These are phyloP conservation scores for Sarcomyxa edulis DNA, from an alignment of 768 basidiomycete genomes.

Conservation along the genomic window DNA sequence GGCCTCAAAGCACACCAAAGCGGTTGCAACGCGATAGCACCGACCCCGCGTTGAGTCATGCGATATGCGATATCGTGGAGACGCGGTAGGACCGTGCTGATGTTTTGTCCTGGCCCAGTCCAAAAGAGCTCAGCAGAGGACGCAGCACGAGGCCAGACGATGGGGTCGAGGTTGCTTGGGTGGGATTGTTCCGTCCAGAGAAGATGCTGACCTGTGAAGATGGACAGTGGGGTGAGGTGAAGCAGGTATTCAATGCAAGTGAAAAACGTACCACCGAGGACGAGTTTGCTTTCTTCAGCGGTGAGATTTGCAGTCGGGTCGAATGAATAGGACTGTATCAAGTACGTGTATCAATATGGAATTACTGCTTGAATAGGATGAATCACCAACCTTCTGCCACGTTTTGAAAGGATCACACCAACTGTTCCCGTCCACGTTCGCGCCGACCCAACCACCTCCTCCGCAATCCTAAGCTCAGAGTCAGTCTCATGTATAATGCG, in stretches of 20 bases:
- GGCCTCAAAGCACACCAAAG: constrained; percentile 68
- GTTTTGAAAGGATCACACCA: constrained; percentile 82
- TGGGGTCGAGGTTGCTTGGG: constrained; percentile 62
- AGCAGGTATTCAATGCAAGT: background rate
- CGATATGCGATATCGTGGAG: constrained; percentile 62
- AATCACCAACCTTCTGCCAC: constrained; percentile 56
- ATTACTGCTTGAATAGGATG: background rate
- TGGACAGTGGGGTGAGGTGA: no score
- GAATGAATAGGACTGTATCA: constrained; percentile 55
- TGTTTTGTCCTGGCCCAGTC: constrained; percentile 47
- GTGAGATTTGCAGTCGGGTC: constrained; percentile 60
- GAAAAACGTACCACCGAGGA: constrained; percentile 58
- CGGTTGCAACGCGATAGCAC: constrained; percentile 60
- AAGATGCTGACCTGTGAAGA: constrained; percentile 47
- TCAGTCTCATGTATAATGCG: constrained; percentile 13
- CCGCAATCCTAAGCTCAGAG: constrained; percentile 73
- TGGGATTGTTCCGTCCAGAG: constrained; percentile 75
- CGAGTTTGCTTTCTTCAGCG: constrained; percentile 39
- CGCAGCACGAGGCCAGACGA: constrained; percentile 70
- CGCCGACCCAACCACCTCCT: constrained; percentile 64
- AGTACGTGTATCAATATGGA: background rate
- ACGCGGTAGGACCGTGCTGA: constrained; percentile 49
- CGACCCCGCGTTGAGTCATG: constrained; percentile 56
- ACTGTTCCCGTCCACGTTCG: constrained; percentile 38
- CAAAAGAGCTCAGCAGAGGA: constrained; percentile 75